Conservation (phyloP, 2,329 filamentous ascomycete genomes). For the Ceratocystiopsis minuta region DNA sequence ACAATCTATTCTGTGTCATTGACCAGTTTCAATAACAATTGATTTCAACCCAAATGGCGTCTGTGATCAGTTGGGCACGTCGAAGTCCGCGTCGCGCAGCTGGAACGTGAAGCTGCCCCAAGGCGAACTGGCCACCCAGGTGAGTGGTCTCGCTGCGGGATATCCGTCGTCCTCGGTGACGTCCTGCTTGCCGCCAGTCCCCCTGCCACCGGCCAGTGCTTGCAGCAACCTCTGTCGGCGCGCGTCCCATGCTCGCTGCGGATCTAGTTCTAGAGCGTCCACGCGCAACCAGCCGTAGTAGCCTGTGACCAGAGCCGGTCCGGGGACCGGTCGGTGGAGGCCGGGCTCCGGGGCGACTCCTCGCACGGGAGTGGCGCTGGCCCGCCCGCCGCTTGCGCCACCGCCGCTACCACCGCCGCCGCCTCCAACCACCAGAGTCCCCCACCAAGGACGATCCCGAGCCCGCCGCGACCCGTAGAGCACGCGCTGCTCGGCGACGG, state of each 20-base stretch:
- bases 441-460: conserved; percentile 34
- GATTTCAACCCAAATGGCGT: too few species aligned
- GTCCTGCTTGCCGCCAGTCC: not conserved
- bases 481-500: conserved; percentile 27
- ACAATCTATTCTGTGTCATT: too few species aligned
- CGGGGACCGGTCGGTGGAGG: not conserved
- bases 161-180: not conserved
- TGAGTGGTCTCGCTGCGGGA: conserved; percentile 18
- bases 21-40: too few species aligned
- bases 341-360: too few species aligned
- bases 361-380: too few species aligned
- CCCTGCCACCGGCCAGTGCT: too few species aligned
- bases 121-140: conserved; percentile 28
- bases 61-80: not conserved
- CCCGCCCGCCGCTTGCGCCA: conserved; percentile 4
- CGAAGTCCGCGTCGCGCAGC: not conserved
- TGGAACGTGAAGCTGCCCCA: conserved; percentile 27
- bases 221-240: conserved; percentile 18
- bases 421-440: conserved; percentile 32
- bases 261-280: conserved; percentile 15
- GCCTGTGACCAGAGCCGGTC: conserved; percentile 17
- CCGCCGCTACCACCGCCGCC: conserved; percentile 15
- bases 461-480: conserved; percentile 29
- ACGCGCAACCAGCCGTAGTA: conserved; percentile 36
- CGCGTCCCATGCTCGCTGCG: conserved; percentile 7